These are phyloP conservation scores for Gyrodon lividus DNA, from an alignment of 768 basidiomycete genomes.

Conservation along the genomic window DNA sequence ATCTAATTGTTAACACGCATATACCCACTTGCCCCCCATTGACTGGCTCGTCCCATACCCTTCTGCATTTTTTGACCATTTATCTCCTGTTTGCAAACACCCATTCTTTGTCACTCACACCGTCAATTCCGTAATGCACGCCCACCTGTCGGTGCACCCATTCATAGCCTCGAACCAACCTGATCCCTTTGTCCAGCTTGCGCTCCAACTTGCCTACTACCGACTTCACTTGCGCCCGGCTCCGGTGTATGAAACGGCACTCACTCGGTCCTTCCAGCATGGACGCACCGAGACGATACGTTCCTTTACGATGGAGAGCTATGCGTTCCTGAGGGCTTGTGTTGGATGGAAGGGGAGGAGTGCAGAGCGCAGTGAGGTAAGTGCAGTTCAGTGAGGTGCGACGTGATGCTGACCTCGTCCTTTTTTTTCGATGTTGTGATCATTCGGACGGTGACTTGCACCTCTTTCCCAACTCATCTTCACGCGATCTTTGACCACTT, in stretches of 20 bases:
- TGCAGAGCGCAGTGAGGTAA: conserved; percentile 7
- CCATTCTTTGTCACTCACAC: too few relatives aligned
- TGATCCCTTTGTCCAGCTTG: conserved; percentile 90
- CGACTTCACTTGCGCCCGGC: conserved; percentile 72
- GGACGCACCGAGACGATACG: conserved; percentile 92
- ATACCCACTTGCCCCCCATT: too few relatives aligned
- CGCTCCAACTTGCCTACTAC: conserved; percentile 89
- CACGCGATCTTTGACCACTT: conserved; percentile 27
- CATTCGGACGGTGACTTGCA: too few relatives aligned
- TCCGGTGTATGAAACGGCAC: conserved; percentile 90
- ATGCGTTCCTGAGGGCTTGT: conserved; percentile 46
- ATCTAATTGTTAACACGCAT: too few relatives aligned
- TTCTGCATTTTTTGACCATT: too few relatives aligned
- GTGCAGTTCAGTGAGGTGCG: not conserved
- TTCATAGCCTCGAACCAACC: conserved; percentile 53
- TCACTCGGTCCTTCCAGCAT: conserved; percentile 82
- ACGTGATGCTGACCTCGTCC: not conserved
- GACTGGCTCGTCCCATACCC: too few relatives aligned
- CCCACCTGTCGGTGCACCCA: not conserved
- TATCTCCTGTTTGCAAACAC: too few relatives aligned
- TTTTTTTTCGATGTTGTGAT: not conserved
- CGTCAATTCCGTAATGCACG: not conserved
- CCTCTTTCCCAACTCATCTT: conserved; percentile 1
- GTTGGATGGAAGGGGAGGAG: conserved; percentile 16
- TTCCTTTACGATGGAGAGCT: conserved; percentile 67